Base-by-base conservation (phyloP, 768 basidiomycete species). In the Leucocoprinus birnbaumii region DNA sequence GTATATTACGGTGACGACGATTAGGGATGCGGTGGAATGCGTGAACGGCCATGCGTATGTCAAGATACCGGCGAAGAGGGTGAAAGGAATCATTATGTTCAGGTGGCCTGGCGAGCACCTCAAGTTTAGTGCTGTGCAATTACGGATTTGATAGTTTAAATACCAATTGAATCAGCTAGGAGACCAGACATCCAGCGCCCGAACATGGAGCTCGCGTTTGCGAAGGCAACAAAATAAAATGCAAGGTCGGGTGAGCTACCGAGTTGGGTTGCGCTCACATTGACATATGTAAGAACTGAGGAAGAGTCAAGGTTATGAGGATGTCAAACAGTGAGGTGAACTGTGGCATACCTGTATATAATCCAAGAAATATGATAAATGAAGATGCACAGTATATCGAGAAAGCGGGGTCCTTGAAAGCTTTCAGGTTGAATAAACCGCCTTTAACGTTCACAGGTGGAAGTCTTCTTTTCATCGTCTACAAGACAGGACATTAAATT, bases 11-110 rank as follows among this genome's bases (percentile, higher is more conserved):
- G 82, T 74, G 41, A 91, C 65, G 5, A 68, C 79, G 3, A 89
- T 73, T 26, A 85, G 71, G 0, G 74, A 70, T 0, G 65, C 71
- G 48, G 78, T 61, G 22, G 65, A 75, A 41, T 61, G 68, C 0
- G 79, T 78, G 63, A 82, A 85, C 1, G 91, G 91, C 91, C 91
- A 93, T 2, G 73, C 72, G 60, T 83, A 84, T 0, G 89, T 89
- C 42, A 86, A 62, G 31, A 83, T 66, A 0, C 79, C 86, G 0
- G 85, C 80, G 1, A 79, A 37, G n/a, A 76, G 55, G 0, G 82
- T 85, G 31, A 84, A 82, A 0, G 88, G 86, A 13, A 78, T 79
- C 75, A 91, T 85, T 26, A 87, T 71, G 58, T 86, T 91, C 59
- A 90, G 72, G 0, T 82, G 66, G 13, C 90, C 90, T 85, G 51